Evolutionary conservation across 345 rosid species (phyloP).

Genomic region (Melaleuca quinquenervia): DNA sequence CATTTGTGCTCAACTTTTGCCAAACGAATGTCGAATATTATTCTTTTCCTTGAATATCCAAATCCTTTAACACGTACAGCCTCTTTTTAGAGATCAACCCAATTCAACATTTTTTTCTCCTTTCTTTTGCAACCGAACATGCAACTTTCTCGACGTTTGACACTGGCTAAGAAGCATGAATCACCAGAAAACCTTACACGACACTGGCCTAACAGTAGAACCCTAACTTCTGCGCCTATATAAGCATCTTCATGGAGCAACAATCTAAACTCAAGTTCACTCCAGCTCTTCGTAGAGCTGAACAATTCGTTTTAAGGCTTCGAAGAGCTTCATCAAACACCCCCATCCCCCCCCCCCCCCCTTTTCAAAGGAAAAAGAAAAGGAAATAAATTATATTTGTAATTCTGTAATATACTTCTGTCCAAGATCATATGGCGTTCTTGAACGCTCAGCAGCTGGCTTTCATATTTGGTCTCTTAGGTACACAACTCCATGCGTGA

Average conservation of each 20-base stretch:
- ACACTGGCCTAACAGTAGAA: background rate
- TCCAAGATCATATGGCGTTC: constrained; percentile 19
- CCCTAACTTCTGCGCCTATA: background rate
- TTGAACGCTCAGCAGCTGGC: constrained; percentile 24
- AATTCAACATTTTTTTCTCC: background rate
- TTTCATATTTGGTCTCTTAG: constrained; percentile 57
- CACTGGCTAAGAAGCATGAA: background rate
- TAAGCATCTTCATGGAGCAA: background rate
- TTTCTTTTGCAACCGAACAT: background rate
- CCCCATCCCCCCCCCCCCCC: too few relatives aligned
- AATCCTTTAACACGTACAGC: background rate
- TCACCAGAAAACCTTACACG: background rate
- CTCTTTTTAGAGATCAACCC: background rate
- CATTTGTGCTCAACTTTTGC: background rate
- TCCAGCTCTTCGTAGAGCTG: too few relatives aligned
- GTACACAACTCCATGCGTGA: constrained; percentile 14
- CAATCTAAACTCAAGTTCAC: too few relatives aligned
- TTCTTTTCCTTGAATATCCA: background rate
- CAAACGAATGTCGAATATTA: background rate
- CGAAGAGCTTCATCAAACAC: background rate
- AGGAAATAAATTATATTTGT: background rate
- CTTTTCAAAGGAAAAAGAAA: background rate
- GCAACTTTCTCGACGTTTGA: background rate
- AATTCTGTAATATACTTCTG: background rate
- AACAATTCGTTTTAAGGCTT: background rate